Evolutionary conservation across 116 monocot genomes (phyloP), one percentile per base, ranked within the genome.

Genomic region (Phalaenopsis hybrid): DNA sequence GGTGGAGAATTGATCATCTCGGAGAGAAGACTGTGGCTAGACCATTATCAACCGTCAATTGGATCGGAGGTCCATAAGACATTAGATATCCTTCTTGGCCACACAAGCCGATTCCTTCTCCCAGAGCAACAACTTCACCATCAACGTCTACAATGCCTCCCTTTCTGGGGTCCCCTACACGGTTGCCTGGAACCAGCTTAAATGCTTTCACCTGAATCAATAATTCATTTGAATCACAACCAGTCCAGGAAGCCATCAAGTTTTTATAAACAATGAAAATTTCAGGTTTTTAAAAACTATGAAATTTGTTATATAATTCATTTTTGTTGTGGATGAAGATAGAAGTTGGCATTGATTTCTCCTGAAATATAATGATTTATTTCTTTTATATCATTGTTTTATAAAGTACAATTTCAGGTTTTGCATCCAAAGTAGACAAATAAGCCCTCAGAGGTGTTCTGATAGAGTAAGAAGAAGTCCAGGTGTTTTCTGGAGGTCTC

Each of bases 91-190:
- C 80, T 50, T 78, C 83, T 48, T 80, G 45, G 23, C 65, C 48
- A 46, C 61, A 57, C 28, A 12, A 18, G 45, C 88, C 81, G 8
- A 87, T 79, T 55, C 82, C 89, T 48, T 84, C 87, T 12, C 92
- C 92, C 77, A 91, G 83, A 5, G 94, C 94, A 7, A 96, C 80
- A 33, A 96, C 96, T 84, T 96, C 96, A 37, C 94, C 96, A 74
- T 96, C 94, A 0, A 87, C 89, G 68, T 94, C 96, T 33, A 96
- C 87, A 69, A 96, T 94, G 37, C 96, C 96, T 37, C 92, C 92
- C 69, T 87, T 92, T 11, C 5, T 74, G 5, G 87, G 81, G 16
- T 88, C 80, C 55, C 88, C 87, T 3, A 91, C 90, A 25, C 82
- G 88, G 83, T 79, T 80, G 2, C 96, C 94, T 5, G 96, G 94